Evolutionary conservation across 768 basidiomycete genomes (phyloP).

Genomic region (Tricholoma saponaceum): DNA sequence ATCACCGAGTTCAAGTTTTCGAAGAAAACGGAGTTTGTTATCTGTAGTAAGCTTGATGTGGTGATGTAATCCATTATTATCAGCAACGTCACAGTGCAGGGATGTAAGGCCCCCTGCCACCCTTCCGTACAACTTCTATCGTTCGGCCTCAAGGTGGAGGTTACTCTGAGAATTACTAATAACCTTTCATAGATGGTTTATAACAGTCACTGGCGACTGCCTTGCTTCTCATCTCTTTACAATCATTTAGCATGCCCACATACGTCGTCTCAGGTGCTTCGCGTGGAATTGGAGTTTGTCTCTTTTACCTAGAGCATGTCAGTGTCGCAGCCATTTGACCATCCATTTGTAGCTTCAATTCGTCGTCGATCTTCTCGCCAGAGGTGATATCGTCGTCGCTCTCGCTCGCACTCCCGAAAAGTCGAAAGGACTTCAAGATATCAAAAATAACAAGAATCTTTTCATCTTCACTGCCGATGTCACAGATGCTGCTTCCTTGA

Average conservation of each 20-base stretch:
- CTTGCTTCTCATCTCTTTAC: neutral
- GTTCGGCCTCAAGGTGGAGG: neutral
- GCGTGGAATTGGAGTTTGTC: slow-evolving; percentile 10
- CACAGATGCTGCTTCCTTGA: slow-evolving; percentile 21
- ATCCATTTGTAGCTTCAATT: slow-evolving; percentile 5
- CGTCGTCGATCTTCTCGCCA: slow-evolving; percentile 2
- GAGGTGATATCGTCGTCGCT: slow-evolving; percentile 6
- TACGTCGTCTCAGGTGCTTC: slow-evolving; percentile 10
- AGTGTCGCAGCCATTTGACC: slow-evolving; percentile 1
- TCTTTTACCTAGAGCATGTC: neutral
- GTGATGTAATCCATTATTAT: too few relatives aligned
- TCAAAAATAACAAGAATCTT: slow-evolving; percentile 20
- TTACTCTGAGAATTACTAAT: neutral
- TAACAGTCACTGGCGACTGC: neutral
- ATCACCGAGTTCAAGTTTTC: too few relatives aligned
- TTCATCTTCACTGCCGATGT: slow-evolving; percentile 34
- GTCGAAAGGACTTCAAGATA: neutral
- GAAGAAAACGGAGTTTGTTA: too few relatives aligned
- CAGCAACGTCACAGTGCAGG: too few relatives aligned
- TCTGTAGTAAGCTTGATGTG: too few relatives aligned
- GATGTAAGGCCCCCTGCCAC: neutral
- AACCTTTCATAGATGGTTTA: neutral
- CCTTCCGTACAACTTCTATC: neutral
- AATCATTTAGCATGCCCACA: slow-evolving; percentile 3
- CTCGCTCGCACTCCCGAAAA: slow-evolving; percentile 7